Evolutionary conservation across 768 basidiomycete species (phyloP).

Genomic region (Strobilomyces dryophilus): DNA sequence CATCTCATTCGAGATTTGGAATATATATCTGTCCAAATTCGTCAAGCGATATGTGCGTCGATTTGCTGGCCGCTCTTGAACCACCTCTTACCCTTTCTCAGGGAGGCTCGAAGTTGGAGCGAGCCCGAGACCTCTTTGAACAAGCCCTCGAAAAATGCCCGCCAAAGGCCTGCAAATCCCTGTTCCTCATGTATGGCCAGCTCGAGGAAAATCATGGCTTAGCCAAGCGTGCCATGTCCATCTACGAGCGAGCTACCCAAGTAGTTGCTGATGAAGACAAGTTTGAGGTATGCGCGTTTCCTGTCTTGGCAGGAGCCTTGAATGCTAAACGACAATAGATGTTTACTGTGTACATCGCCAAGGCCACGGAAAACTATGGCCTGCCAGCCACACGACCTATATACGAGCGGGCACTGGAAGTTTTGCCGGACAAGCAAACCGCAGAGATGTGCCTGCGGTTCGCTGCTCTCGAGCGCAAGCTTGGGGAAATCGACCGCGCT

Average conservation of each 20-base stretch:
- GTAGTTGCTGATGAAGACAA: slow-evolving; percentile 88
- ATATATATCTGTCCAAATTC: slow-evolving; percentile 96
- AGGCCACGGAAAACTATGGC: slow-evolving; percentile 93
- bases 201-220: slow-evolving; percentile 94
- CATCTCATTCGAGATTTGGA: slow-evolving; percentile 98
- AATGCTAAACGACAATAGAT: slow-evolving; percentile 49
- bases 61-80: background rate
- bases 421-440: slow-evolving; percentile 88
- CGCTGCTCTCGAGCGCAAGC: slow-evolving; percentile 91
- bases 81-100: slow-evolving; percentile 26
- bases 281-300: slow-evolving; percentile 67
- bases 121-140: slow-evolving; percentile 96
- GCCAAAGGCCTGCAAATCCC: slow-evolving; percentile 86
- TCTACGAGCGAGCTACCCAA: slow-evolving; percentile 89
- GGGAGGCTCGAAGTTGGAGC: slow-evolving; percentile 92
- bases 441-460: slow-evolving; percentile 98
- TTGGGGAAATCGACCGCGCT: slow-evolving; percentile 98
- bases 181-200: slow-evolving; percentile 95
- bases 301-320: background rate
- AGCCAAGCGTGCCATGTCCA: slow-evolving; percentile 93
- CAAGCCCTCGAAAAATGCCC: slow-evolving; percentile 97
- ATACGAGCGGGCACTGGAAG: slow-evolving; percentile 92
- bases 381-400: slow-evolving; percentile 94
- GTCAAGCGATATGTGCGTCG: slow-evolving; percentile 86
- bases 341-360: slow-evolving; percentile 96